Evolutionary conservation across 495 filamentous ascomycete genomes (phyloP).

Genomic region (Penicillium longicatenatum): DNA sequence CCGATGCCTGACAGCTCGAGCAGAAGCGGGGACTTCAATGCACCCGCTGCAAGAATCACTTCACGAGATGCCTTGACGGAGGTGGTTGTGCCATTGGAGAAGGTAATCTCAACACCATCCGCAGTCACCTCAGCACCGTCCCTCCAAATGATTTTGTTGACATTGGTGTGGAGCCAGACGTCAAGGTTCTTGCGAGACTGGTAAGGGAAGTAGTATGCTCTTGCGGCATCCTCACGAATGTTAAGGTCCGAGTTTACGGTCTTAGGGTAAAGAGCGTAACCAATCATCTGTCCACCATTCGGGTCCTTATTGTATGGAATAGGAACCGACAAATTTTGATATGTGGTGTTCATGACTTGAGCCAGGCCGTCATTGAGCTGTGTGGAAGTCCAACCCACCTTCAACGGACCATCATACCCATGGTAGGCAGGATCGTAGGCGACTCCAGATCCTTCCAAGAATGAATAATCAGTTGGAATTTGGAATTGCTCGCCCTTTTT

Average conservation of each 20-base stretch:
- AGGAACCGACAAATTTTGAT: conserved; percentile 21
- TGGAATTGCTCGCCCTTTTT: conserved; percentile 28
- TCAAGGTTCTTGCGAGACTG: conserved; percentile 24
- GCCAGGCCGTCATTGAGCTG: conserved; percentile 27
- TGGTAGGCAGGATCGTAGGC: conserved; percentile 26
- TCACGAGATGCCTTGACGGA: conserved; percentile 24
- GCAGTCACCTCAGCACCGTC: conserved; percentile 11
- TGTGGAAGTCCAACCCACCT: conserved; percentile 25
- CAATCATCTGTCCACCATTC: conserved; percentile 28
- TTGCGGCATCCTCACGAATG: conserved; percentile 30
- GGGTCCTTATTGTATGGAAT: conserved; percentile 24
- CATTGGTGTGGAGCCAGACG: conserved; percentile 27
- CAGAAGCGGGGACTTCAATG: conserved; percentile 20
- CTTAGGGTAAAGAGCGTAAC: conserved; percentile 24
- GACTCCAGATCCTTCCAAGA: conserved; percentile 24
- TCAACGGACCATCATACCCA: conserved; percentile 26
- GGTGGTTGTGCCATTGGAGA: conserved; percentile 20
- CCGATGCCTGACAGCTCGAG: conserved; percentile 24
- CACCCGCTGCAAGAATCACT: conserved; percentile 22
- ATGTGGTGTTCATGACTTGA: conserved; percentile 24
- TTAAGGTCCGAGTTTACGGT: conserved; percentile 24
- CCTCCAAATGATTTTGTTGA: conserved; percentile 27
- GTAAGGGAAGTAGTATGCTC: conserved; percentile 28
- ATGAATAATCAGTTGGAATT: conserved; percentile 15
- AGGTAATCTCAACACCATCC: conserved; percentile 24